Base-by-base conservation (phyloP, 345 rosid species). In the Trapa bicornis region DNA sequence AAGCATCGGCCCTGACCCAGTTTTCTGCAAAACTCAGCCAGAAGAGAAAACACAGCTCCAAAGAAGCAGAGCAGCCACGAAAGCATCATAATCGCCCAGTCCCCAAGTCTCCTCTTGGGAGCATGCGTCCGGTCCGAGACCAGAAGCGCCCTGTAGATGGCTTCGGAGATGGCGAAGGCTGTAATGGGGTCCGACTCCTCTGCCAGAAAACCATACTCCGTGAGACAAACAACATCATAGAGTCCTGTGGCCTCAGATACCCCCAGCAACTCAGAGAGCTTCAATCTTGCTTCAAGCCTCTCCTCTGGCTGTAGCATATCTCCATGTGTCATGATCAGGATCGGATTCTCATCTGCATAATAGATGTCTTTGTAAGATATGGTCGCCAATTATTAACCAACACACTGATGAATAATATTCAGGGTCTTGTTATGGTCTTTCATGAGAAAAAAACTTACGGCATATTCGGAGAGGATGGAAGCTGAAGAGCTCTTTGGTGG, bases 311-410 rank as follows among this genome's bases (percentile, higher is more conserved):
- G 65, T 64, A 86, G 41, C 65, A 82, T n/a, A 58, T 86, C 91
- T 1, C 91, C 91, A 3, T 84, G 91, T 10, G 91, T 84, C 57
- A 83, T 58, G 43, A 82, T 77, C 74, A 86, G 65, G 37, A 84
- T 61, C 0, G 88, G 88, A 52, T 78, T 82, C 79, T 86, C 88
- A 61, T 79, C 87, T 80, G 81, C 72, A 73, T 12, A 33, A n/a
- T 61, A 5, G 65, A 47, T 29, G 64, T 16, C 37, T 13, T 33
- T 3, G 43, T 41, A 41, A 41, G 43, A 41, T 8, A 41, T 41
- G 43, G 43, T 41, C 43, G 29, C 29, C 29, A 22, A 22, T 22
- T 22, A 22, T 8, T 41, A 3, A 41, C 7, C 43, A 41, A 41
- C 43, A 41, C 43, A 41, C 7, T 41, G 43, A 4, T 41, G 43